Evolutionary conservation across 305 asterid genomes (phyloP).

Genomic region (Fraxinus latifolia): DNA sequence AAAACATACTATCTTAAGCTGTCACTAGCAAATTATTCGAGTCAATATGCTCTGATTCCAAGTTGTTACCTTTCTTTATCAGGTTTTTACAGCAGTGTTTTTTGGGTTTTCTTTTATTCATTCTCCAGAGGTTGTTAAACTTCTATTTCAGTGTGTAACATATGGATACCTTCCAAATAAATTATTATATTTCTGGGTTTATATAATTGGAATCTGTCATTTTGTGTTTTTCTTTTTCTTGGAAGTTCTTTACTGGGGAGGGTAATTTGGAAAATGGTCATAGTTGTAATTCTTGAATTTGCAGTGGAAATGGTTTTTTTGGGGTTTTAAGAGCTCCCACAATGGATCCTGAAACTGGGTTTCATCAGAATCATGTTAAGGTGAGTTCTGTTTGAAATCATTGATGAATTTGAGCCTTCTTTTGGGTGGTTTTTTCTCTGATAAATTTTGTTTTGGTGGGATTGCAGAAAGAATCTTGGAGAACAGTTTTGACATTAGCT

Average conservation of each 20-base stretch:
- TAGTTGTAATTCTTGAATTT: slow-evolving; percentile 31
- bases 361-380: slow-evolving; percentile 56
- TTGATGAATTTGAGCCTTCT: neutral
- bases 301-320: slow-evolving; percentile 34
- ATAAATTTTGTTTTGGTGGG: slow-evolving; percentile 11
- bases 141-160: slow-evolving; percentile 17
- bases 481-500: slow-evolving; percentile 69
- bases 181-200: slow-evolving; percentile 17
- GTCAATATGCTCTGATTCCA: slow-evolving; percentile 28
- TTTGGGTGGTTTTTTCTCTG: slow-evolving; percentile 14
- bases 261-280: slow-evolving; percentile 36
- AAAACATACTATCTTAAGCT: slow-evolving; percentile 8
- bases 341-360: slow-evolving; percentile 84
- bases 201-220: slow-evolving; percentile 14
- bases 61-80: slow-evolving; percentile 7
- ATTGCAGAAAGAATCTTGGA: slow-evolving; percentile 83
- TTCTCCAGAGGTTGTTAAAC: neutral
- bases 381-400: slow-evolving; percentile 33
- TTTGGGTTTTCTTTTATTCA: neutral
- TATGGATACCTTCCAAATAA: slow-evolving; percentile 18
- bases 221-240: slow-evolving; percentile 28
- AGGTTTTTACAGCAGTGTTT: slow-evolving; percentile 2
- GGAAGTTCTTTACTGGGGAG: slow-evolving; percentile 43
- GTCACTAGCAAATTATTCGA: slow-evolving; percentile 28
- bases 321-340: slow-evolving; percentile 21